A percentile compares a stretch with the other conserved stretches of the same genome.
These are phyloP conservation scores for Neonectria coccinea DNA, from an alignment of 2,329 filamentous ascomycete species.

Conservation along the genomic window DNA sequence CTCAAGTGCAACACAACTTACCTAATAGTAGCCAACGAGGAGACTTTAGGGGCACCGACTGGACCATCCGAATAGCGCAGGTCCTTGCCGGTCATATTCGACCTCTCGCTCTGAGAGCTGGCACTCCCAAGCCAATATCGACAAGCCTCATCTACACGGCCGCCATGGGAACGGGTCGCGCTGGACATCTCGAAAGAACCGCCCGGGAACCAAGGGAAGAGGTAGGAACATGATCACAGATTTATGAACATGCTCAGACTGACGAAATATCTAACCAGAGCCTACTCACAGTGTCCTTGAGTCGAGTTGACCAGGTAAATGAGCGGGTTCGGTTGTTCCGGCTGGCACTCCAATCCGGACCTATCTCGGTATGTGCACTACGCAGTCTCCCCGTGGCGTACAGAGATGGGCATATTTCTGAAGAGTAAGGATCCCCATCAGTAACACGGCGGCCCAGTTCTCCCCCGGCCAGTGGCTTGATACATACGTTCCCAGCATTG, in stretches of 20 bases:
- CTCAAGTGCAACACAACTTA: neutral
- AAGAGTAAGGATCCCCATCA: neutral
- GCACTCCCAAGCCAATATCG: neutral
- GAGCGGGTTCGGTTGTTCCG: conserved; percentile 75
- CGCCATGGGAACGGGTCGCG: conserved; percentile 37
- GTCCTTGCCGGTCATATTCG: neutral
- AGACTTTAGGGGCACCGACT: neutral
- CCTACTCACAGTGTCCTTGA: conserved; percentile 72
- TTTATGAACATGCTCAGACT: neutral
- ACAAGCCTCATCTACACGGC: neutral
- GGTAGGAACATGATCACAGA: conserved; percentile 47
- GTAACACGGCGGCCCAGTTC: conserved; percentile 63
- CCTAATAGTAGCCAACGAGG: neutral
- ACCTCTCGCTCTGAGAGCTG: neutral
- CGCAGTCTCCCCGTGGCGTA: neutral
- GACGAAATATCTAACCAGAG: conserved; percentile 46
- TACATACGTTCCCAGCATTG: conserved; percentile 76
- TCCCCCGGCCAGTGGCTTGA: conserved; percentile 91
- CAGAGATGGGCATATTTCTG: neutral
- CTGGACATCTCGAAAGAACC: conserved; percentile 51
- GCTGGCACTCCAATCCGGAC: conserved; percentile 65
- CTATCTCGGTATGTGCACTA: conserved; percentile 58
- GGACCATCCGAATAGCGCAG: neutral
- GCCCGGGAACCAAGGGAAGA: conserved; percentile 77
- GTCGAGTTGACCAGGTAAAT: conserved; percentile 73